Evolutionary conservation across 2,329 filamentous ascomycete species (phyloP), one percentile per base, ranked within the genome.

Genomic region (Aspergillus quadricinctus): DNA sequence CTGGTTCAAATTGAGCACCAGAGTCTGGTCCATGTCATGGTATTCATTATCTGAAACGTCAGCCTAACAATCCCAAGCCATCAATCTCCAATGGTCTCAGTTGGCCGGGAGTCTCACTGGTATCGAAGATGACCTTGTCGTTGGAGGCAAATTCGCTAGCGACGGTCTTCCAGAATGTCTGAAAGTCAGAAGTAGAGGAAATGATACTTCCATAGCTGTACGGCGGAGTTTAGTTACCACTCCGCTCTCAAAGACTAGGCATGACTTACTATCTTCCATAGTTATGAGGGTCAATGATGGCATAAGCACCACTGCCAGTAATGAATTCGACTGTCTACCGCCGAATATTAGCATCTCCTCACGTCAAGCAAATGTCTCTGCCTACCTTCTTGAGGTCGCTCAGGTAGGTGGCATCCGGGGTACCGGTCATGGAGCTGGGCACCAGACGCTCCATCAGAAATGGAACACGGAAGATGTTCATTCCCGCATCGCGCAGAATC

Each of bases 1-100:
- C 68, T 87, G 84, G 77, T 87, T 87, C 48, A 87, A 80, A 63
- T 79, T 70, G 11, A 82, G 74, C 11, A 87, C 83, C 8, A 85
- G 78, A 1, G 69, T 71, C 69, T 86, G 82, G 63, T 84, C 80
- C 78, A 86, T 84, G 67, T 81, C 80, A 69, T 87, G 77, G 70
- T 83, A 86, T 76, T 87, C 84, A 70, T 87, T 87, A 79, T 87
- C 65, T 76, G 64, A 64, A 14, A 55, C 19, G 19, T 60, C 50
- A 55, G 17, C 41, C 14, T 48, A 2, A 3, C 1, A 11, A 48
- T 37, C 14, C 11, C 21, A 7, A 25, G 10, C 43, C 2, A 46
- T 25, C 43, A 46, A 46, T 17, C 11, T 6, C 11, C 10, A 27
- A 14, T 10, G 2, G 21, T 31, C n/a, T n/a, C 17, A 17, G 37